phyloP scores from a whole-genome alignment of 2,329 filamentous ascomycete genomes.

The Rhynchosporium agropyri region DNA sequence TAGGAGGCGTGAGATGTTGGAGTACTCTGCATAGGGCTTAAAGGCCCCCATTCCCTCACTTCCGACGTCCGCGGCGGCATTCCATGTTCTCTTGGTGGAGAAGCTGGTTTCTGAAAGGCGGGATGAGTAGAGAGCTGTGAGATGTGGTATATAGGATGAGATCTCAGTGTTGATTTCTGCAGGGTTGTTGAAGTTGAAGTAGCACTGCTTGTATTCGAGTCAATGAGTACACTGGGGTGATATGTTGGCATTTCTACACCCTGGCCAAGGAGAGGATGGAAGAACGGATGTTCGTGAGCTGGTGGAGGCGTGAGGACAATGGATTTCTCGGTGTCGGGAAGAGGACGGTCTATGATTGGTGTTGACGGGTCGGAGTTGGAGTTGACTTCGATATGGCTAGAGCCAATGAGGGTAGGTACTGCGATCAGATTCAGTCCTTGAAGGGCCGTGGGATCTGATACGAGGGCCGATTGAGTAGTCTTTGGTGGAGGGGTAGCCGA shows the following conservation, averaged over 20 bases:
- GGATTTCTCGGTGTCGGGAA: slow-evolving; percentile 28
- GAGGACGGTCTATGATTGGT: slow-evolving; percentile 8
- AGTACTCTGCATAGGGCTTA: slow-evolving; percentile 3
- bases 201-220: not conserved
- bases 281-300: slow-evolving; percentile 29
- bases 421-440: not conserved
- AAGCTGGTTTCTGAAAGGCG: slow-evolving; percentile 25
- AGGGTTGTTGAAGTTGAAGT: slow-evolving; percentile 5
- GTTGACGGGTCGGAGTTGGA: not conserved
- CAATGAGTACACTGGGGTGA: slow-evolving; percentile 15
- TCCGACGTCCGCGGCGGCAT: slow-evolving; percentile 11
- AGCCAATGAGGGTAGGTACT: not conserved
- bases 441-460: not conserved
- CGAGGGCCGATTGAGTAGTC: not conserved
- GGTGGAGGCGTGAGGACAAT: slow-evolving; percentile 24
- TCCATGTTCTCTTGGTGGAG: slow-evolving; percentile 3
- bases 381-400: not conserved
- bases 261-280: slow-evolving; percentile 25
- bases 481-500: slow-evolving; percentile 14
- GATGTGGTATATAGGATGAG: slow-evolving; percentile 32
- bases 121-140: slow-evolving; percentile 30
- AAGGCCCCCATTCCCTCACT: not conserved
- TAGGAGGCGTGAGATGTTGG: not conserved
- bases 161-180: slow-evolving; percentile 21
- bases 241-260: slow-evolving; percentile 24